phyloP scores from a whole-genome alignment of 352 stramenopile genomes.

The Thraustotheca clavata region DNA sequence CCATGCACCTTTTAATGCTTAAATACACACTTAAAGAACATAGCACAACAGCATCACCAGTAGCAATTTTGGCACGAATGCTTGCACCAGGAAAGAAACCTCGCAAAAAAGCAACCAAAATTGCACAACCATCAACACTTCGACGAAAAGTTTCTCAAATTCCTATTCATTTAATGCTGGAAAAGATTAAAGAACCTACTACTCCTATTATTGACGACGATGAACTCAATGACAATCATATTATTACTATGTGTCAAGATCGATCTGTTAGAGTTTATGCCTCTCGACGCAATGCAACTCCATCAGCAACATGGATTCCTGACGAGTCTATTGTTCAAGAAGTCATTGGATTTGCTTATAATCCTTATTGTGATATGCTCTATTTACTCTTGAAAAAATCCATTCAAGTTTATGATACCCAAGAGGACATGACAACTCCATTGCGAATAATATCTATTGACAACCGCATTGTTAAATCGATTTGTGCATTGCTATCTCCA shows the following conservation, averaged over 20 bases:
- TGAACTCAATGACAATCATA: slow-evolving; percentile 24
- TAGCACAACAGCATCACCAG: slow-evolving; percentile 39
- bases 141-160: background rate
- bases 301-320: slow-evolving; percentile 62
- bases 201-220: background rate
- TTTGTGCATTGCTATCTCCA: background rate
- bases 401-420: slow-evolving; percentile 26
- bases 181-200: background rate
- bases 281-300: slow-evolving; percentile 35
- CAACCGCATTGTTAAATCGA: slow-evolving; percentile 12
- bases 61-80: slow-evolving; percentile 47
- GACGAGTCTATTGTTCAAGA: slow-evolving; percentile 46
- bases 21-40: slow-evolving; percentile 65
- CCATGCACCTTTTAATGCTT: slow-evolving; percentile 48
- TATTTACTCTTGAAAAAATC: slow-evolving; percentile 55
- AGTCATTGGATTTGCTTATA: slow-evolving; percentile 50
- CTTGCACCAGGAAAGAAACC: slow-evolving; percentile 3
- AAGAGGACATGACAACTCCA: slow-evolving; percentile 6
- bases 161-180: slow-evolving; percentile 22
- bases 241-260: slow-evolving; percentile 53
- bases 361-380: slow-evolving; percentile 37
- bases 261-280: slow-evolving; percentile 57
- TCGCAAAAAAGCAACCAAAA: background rate
- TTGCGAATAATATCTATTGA: background rate
- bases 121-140: background rate